Evolutionary conservation across 129 eudicot species (phyloP).

Genomic region (Chrysanthemum seticuspe): DNA sequence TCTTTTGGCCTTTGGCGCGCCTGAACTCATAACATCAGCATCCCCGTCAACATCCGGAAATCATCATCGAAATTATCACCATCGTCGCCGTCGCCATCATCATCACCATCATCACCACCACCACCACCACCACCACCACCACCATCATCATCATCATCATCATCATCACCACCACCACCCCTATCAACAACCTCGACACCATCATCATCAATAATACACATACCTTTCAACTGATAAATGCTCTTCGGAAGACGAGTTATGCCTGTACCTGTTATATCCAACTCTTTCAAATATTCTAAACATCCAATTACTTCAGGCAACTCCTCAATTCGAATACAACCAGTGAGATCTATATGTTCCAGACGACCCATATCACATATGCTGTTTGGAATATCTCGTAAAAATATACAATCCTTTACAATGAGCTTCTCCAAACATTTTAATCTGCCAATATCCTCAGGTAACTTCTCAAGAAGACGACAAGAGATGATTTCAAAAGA

Average conservation of each 20-base stretch:
- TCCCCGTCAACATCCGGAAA: too few species aligned
- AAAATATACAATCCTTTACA: neutral
- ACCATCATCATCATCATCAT: too few species aligned
- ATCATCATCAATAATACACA: neutral
- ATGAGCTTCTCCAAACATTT: neutral
- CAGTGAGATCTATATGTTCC: neutral
- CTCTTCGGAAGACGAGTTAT: slow-evolving; percentile 10
- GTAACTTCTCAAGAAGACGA: neutral
- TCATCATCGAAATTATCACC: neutral
- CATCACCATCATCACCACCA: too few species aligned
- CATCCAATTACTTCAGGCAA: slow-evolving; percentile 14
- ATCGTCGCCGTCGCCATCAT: too few species aligned
- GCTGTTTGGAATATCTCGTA: too few species aligned
- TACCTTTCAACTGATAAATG: neutral
- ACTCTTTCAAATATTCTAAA: slow-evolving; percentile 4
- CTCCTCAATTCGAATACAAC: slow-evolving; percentile 3
- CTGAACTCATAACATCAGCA: too few species aligned
- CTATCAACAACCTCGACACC: too few species aligned
- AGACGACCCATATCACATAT: neutral
- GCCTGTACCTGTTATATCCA: neutral
- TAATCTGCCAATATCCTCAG: neutral
- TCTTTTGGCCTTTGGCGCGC: too few species aligned
- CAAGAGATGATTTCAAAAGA: too few species aligned
- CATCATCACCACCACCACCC: too few species aligned
- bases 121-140: neutral